These are phyloP conservation scores for Malassezia cuniculi DNA, from an alignment of 1,284 basidiomycete species.

Conservation along the genomic window DNA sequence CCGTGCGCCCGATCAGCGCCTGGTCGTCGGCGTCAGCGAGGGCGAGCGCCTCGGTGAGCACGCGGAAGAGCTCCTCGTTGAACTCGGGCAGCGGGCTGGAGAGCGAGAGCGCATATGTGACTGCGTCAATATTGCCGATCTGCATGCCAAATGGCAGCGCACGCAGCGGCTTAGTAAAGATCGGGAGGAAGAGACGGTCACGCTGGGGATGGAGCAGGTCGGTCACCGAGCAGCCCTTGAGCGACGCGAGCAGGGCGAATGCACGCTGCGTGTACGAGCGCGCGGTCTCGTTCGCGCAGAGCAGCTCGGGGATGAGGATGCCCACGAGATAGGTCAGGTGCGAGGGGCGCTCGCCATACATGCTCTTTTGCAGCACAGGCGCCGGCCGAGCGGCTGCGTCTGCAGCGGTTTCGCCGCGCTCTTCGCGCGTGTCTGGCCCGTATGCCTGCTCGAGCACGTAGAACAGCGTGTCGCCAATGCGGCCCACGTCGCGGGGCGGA, in stretches of 20 bases:
- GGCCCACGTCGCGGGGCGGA: conserved; percentile 66
- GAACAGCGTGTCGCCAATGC: conserved; percentile 66
- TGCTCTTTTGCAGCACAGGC: too few species aligned
- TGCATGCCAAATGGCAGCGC: conserved; percentile 91
- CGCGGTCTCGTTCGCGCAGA: conserved; percentile 73
- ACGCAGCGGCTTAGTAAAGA: conserved; percentile 91
- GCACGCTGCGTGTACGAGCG: conserved; percentile 71
- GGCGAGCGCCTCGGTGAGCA: conserved; percentile 85
- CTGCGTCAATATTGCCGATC: conserved; percentile 94
- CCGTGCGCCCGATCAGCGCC: conserved; percentile 60
- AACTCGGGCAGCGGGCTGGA: conserved; percentile 75
- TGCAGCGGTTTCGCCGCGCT: conserved; percentile 12
- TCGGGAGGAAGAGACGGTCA: conserved; percentile 71
- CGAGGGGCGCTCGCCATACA: conserved; percentile 18
- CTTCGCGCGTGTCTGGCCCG: conserved; percentile 17
- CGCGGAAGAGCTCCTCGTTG: conserved; percentile 79
- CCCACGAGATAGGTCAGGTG: conserved; percentile 55
- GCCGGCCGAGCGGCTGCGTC: conserved; percentile 14
- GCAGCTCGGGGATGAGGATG: conserved; percentile 78
- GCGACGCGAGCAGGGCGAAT: conserved; percentile 65
- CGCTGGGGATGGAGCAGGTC: conserved; percentile 74
- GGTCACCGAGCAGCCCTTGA: conserved; percentile 60
- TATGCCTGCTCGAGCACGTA: conserved; percentile 55
- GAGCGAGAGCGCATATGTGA: conserved; percentile 71
- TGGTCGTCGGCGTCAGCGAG: conserved; percentile 88